Base-by-base conservation (phyloP, 2,329 filamentous ascomycete genomes). In the Rhynchosporium graminicola region DNA sequence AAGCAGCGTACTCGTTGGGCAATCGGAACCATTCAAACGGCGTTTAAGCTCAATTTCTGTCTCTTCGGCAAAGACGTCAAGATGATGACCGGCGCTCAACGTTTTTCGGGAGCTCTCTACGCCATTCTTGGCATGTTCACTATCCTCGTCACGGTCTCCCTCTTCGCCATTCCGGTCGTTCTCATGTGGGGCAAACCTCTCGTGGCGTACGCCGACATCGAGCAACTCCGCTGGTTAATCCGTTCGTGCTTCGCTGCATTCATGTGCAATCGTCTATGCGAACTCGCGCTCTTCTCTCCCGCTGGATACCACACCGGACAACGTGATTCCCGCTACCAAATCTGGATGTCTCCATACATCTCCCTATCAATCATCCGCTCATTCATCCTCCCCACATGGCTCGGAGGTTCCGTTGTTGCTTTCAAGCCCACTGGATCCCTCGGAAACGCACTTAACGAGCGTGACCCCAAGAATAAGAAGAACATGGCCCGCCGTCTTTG, bases 291-390 rank as follows among this genome's bases (percentile, higher is more conserved):
- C n/a, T 86, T 80, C 71, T 78, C 85, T 12, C 83, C 84, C 0
- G 79, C 82, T 1, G 83, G 84, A 26, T 86, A 86, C 69, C 80
- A 84, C 70, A 83, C 82, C 10, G 83, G 82, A 3, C 83, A 85
- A 72, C 78, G 83, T 59, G 82, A 82, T 45, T 78, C 79, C 2
- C 77, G 82, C 3, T 82, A 82, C 65, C 81, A 85, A 72, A 76
- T 87, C 33, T 87, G 84, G 83, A 87, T 87, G 83, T 79, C 83
- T 6, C 83, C 84, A 0, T 87, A 85, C 73, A 83, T 85, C 63
- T 82, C 83, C 0, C 76, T 85, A 10, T 83, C 80, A 68, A 80
- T 87, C 59, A 74, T 86, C 57, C 82, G 83, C 2, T 80, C 83
- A 1, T 87, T 87, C 69, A 67, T 86, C 13, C 76, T 87, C 2